phyloP scores from a whole-genome alignment of 2,329 filamentous ascomycete genomes.

The Penicillium italicum region DNA sequence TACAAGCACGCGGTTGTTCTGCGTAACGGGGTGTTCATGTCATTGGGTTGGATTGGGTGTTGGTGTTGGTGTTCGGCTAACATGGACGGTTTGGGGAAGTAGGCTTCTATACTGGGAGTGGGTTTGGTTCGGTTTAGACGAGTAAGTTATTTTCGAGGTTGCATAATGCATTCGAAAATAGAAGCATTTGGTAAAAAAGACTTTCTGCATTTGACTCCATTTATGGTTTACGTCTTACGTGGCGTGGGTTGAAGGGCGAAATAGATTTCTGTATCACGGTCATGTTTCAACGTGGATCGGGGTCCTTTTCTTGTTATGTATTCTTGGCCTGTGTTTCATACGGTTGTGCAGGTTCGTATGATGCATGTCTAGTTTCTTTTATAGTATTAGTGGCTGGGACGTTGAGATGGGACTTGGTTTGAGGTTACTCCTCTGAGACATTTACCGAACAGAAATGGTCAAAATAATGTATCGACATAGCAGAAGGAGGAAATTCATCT shows the following conservation, averaged over 20 bases:
- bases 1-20: constrained; percentile 1
- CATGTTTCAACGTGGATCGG: constrained; percentile 1
- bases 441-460: background rate
- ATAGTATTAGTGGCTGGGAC: too few species aligned
- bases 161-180: background rate
- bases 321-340: background rate
- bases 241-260: background rate
- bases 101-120: background rate
- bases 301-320: background rate
- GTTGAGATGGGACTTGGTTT: background rate
- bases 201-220: background rate
- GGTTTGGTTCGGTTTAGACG: background rate
- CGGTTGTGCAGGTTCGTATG: background rate
- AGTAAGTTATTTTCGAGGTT: background rate
- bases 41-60: background rate
- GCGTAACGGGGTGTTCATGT: background rate
- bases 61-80: background rate
- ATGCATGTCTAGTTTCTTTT: background rate
- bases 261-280: background rate
- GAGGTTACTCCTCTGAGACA: background rate
- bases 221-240: background rate
- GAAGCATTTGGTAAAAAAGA: background rate
- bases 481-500: background rate
- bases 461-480: background rate
- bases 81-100: background rate